These are phyloP conservation scores for Ascochyta rabiei DNA, from an alignment of 2,329 filamentous ascomycete species.

Conservation along the genomic window DNA sequence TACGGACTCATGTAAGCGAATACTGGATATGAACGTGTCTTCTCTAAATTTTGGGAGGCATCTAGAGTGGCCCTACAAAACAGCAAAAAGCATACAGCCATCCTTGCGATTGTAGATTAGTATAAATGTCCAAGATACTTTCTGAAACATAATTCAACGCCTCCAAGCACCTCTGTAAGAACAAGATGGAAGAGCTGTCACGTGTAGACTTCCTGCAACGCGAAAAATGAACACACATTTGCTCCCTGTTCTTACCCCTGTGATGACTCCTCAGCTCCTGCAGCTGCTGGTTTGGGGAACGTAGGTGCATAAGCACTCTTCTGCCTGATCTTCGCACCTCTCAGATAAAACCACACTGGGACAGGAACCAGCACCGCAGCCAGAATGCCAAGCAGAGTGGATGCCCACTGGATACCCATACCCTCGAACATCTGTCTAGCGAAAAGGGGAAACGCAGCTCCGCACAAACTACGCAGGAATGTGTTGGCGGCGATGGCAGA, in stretches of 20 bases:
- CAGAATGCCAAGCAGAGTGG: slow-evolving; percentile 53
- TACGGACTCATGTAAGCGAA: too few relatives aligned
- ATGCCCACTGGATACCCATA: slow-evolving; percentile 57
- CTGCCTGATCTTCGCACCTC: slow-evolving; percentile 52
- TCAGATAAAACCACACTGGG: slow-evolving; percentile 53
- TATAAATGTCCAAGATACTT: too few relatives aligned
- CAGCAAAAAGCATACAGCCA: too few relatives aligned
- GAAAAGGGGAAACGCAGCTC: slow-evolving; percentile 61
- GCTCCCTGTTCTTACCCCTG: neutral
- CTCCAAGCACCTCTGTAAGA: too few relatives aligned
- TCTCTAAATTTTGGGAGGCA: too few relatives aligned
- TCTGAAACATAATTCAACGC: too few relatives aligned
- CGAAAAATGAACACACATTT: neutral
- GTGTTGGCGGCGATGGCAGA: slow-evolving; percentile 64
- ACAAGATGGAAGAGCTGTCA: neutral
- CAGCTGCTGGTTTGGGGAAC: slow-evolving; percentile 17
- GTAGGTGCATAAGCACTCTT: slow-evolving; percentile 53
- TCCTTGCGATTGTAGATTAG: too few relatives aligned
- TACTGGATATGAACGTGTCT: too few relatives aligned
- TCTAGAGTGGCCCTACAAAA: too few relatives aligned
- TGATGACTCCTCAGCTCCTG: slow-evolving; percentile 13
- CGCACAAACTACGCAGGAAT: slow-evolving; percentile 58
- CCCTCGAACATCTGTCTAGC: slow-evolving; percentile 62
- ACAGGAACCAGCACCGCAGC: slow-evolving; percentile 53
- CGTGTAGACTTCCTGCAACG: too few relatives aligned